These are phyloP conservation scores for Citrus maxima DNA, from an alignment of 345 rosid species.

Conservation along the genomic window DNA sequence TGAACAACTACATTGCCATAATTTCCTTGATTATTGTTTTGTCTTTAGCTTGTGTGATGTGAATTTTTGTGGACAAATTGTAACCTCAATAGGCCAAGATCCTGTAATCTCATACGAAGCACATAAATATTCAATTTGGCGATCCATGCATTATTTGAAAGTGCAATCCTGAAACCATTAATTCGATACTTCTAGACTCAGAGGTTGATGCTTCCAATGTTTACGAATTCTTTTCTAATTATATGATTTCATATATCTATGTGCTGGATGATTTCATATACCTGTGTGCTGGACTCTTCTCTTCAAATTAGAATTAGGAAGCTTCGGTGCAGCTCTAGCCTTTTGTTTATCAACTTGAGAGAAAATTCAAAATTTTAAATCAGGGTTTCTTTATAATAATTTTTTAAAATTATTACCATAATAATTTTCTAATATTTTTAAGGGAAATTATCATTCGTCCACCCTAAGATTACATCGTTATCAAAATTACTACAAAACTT, in stretches of 20 bases:
- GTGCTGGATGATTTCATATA: background rate
- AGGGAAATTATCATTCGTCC: too few species aligned
- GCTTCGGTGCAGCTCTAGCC: constrained; percentile 38
- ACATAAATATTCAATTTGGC: constrained; percentile 17
- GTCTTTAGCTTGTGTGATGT: constrained; percentile 12
- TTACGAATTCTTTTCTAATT: constrained; percentile 14
- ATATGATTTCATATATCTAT: constrained; percentile 27
- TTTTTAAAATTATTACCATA: too few species aligned
- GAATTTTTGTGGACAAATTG: constrained; percentile 9
- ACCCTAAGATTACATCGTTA: too few species aligned
- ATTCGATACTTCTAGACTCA: constrained; percentile 29
- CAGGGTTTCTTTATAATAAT: too few species aligned
- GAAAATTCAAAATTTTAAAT: too few species aligned
- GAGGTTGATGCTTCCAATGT: constrained; percentile 37
- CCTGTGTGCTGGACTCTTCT: constrained; percentile 25
- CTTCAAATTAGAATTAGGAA: constrained; percentile 25
- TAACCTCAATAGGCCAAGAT: constrained; percentile 10
- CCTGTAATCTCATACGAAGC: constrained; percentile 22
- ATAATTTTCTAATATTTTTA: too few species aligned
- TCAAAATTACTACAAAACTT: too few species aligned
- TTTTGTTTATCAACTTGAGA: constrained; percentile 35
- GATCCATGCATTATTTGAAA: constrained; percentile 27
- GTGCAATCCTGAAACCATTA: constrained; percentile 18
- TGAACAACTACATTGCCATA: constrained; percentile 7
- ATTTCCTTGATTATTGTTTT: constrained; percentile 21